Conservation (phyloP, 495 filamentous ascomycete genomes). For the Halenospora varia region DNA sequence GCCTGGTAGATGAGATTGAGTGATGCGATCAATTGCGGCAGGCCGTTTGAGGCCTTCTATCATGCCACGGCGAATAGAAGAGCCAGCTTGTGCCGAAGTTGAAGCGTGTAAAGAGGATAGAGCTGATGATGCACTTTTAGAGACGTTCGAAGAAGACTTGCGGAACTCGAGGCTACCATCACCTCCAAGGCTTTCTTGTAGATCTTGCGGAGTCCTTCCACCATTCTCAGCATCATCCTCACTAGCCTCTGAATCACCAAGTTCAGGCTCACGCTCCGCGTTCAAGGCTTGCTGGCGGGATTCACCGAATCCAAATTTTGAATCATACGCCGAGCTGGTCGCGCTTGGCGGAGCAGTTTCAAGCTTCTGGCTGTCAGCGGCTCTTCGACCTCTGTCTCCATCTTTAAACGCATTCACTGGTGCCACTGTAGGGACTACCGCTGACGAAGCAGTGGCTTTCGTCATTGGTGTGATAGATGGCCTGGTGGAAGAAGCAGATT, state of each 20-base stretch:
- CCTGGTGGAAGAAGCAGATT: constrained; percentile 24
- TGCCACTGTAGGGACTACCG: constrained; percentile 38
- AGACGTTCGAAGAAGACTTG: not conserved
- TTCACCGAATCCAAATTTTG: constrained; percentile 33
- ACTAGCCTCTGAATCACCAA: constrained; percentile 31
- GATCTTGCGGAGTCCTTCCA: not conserved
- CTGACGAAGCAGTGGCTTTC: constrained; percentile 33
- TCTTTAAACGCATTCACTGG: constrained; percentile 55
- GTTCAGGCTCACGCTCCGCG: constrained; percentile 22
- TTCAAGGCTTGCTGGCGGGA: constrained; percentile 29
- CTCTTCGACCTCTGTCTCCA: constrained; percentile 16
- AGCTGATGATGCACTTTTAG: constrained; percentile 15
- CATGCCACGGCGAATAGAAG: not conserved
- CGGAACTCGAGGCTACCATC: constrained; percentile 17
- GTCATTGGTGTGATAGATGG: constrained; percentile 31
- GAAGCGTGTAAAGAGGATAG: constrained; percentile 20
- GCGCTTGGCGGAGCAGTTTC: constrained; percentile 30
- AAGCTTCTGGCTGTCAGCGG: constrained; percentile 29
- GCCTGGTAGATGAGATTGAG: constrained; percentile 44
- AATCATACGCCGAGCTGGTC: constrained; percentile 31
- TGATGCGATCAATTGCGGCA: constrained; percentile 49
- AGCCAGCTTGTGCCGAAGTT: constrained; percentile 2
- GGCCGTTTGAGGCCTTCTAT: constrained; percentile 27
- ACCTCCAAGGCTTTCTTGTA: not conserved
- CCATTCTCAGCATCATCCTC: not conserved